Evolutionary conservation across 805 yeast species (phyloP), one percentile per base, ranked within the genome.

Genomic region (Candida boidinii): DNA sequence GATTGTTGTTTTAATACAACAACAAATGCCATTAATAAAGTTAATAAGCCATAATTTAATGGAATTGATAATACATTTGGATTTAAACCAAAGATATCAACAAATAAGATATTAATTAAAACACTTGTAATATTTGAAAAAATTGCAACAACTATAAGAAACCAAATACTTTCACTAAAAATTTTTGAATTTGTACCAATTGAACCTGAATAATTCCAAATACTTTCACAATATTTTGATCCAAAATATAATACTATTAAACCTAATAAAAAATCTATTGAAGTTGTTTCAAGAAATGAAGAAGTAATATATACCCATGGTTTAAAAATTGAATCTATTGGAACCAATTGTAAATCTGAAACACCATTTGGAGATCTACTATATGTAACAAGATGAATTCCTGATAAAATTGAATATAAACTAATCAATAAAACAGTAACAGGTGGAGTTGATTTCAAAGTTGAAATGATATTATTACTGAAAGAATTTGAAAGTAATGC

Each of bases 221-320:
- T 70, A 36, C 57, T 59, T 41, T 72, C 76, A 21, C 70, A 58
- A 42, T 70, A 73, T 25, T 59, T 63, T 26, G 66, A 48, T 12
- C 73, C 62, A 21, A 58, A 49, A 31, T 48, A 61, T 22, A 72
- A 46, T 3, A 68, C 46, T 2, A 49, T 33, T 3, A 53, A 39
- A 0, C 73, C 64, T 4, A 68, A 33, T 12, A 68, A 4, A 38
- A 70, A 69, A 26, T 68, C 61, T 42, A 72, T 46, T 3, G 71
- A 30, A 7, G 72, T 56, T 5, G 67, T 64, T 46, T 80, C 87
- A 3, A 79, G 72, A 49, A 79, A 76, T n/a, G 79, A 70, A 1
- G 84, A 67, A 3, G 79, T 66, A 19, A 71, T 49, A 2, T 79
- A 44, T 1, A 80, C 80, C 79, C 83, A 75, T 5, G 87, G 87